Evolutionary conservation across 2,329 filamentous ascomycete species (phyloP), one percentile per base, ranked within the genome.

Genomic region (Sodiomyces alkalinus): DNA sequence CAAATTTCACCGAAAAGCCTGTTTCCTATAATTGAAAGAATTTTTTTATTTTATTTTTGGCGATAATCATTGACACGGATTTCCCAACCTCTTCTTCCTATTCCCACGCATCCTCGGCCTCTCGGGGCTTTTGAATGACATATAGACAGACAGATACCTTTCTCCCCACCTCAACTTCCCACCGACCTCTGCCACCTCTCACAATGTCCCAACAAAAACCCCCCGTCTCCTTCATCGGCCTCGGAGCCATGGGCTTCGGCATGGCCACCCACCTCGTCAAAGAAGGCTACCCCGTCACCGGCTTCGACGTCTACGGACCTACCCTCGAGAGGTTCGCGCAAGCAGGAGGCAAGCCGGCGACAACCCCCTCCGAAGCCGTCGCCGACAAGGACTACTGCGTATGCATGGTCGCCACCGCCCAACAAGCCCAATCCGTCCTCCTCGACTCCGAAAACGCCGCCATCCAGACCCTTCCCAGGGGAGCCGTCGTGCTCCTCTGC

Each of bases 161-260:
- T n/a, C n/a, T n/a, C n/a, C n/a, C n/a, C n/a, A n/a, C n/a, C n/a
- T n/a, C n/a, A n/a, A n/a, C n/a, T n/a, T n/a, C n/a, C n/a, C n/a
- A n/a, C n/a, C n/a, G n/a, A n/a, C n/a, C n/a, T n/a, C n/a, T n/a
- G n/a, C n/a, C n/a, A n/a, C n/a, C n/a, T n/a, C n/a, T n/a, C 21
- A 25, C 15, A 10, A 25, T 25, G 23, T 14, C 23, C 6, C 23
- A 25, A 17, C 23, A 25, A n/a, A 22, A 52, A 4, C 23, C 38
- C 9, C 26, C 38, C 10, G 38, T 41, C 13, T 40, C 48, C 4
- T 39, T 41, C 10, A 32, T 53, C 5, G 79, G 79, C 58, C 73
- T 85, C 3, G 79, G 79, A 32, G 78, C 78, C 51, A 83, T 83
- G 79, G 79, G 79, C 45, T 79, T 81, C 48, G 79, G 79, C 46